Conservation (phyloP, 805 yeast species). For the Ogataea dorogensis region DNA sequence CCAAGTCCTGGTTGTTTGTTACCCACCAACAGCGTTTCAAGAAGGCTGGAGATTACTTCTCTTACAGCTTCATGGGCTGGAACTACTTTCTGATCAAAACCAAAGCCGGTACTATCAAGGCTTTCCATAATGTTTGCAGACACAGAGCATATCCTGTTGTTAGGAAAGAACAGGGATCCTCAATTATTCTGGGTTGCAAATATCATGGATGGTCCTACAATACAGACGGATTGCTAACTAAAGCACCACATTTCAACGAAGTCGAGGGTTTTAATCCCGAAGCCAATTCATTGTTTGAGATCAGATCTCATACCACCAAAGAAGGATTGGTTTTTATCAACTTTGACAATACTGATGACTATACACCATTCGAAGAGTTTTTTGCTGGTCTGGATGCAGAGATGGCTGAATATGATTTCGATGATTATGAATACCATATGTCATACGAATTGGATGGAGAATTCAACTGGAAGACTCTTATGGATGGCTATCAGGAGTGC, state of each 20-base stretch:
- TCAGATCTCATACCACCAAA: slow-evolving; percentile 51
- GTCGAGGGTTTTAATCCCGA: slow-evolving; percentile 57
- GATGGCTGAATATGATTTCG: slow-evolving; percentile 56
- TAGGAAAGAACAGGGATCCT: slow-evolving; percentile 57
- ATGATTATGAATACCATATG: slow-evolving; percentile 63
- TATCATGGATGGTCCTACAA: slow-evolving; percentile 68
- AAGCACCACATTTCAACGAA: slow-evolving; percentile 61
- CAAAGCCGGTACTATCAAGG: slow-evolving; percentile 51
- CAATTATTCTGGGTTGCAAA: slow-evolving; percentile 55
- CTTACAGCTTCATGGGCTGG: slow-evolving; percentile 50
- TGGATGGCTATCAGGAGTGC: slow-evolving; percentile 69
- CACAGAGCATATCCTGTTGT: slow-evolving; percentile 65
- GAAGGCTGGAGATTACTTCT: slow-evolving; percentile 57
- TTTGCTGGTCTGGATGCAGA: slow-evolving; percentile 50
- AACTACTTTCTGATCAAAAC: slow-evolving; percentile 55
- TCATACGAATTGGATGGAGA: slow-evolving; percentile 61
- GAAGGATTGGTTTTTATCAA: slow-evolving; percentile 59
- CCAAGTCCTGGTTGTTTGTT: slow-evolving; percentile 55
- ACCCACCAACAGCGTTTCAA: slow-evolving; percentile 51
- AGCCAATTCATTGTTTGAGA: slow-evolving; percentile 54
- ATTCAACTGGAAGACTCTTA: slow-evolving; percentile 65
- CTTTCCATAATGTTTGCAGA: slow-evolving; percentile 64
- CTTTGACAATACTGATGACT: slow-evolving; percentile 45
- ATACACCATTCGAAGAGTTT: slow-evolving; percentile 50
- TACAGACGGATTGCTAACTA: slow-evolving; percentile 56